Percentiles rank a stretch among this genome's conserved stretches.
Evolutionary conservation across 257 asterid genomes (phyloP).

Genomic region (Thymus quinquecostatus): DNA sequence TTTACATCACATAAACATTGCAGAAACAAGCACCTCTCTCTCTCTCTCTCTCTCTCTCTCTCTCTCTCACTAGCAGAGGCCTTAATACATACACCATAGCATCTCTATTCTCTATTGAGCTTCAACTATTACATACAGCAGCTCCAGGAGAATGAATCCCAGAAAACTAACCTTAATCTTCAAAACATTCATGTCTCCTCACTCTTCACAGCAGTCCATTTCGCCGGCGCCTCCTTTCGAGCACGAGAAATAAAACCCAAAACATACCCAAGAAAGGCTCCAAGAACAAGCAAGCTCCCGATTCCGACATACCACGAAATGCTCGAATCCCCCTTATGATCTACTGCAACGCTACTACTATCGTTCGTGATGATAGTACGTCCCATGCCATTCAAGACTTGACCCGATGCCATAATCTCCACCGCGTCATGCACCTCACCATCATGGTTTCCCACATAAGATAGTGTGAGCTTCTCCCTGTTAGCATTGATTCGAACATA

Average conservation of each 20-base stretch:
- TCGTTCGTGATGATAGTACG: slow-evolving; percentile 24
- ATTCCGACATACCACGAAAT: slow-evolving; percentile 61
- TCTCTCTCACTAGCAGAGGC: slow-evolving; percentile 13
- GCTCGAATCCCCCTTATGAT: slow-evolving; percentile 24
- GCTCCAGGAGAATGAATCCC: background rate
- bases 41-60: background rate
- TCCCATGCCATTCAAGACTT: slow-evolving; percentile 47
- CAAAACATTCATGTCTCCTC: slow-evolving; percentile 44
- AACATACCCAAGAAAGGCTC: slow-evolving; percentile 74
- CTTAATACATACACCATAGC: slow-evolving; percentile 19
- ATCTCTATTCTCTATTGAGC: slow-evolving; percentile 4
- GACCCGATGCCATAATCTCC: slow-evolving; percentile 83
- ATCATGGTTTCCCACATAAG: slow-evolving; percentile 87
- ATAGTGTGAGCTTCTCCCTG: slow-evolving; percentile 64
- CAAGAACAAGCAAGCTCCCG: slow-evolving; percentile 61
- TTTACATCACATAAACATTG: slow-evolving; percentile 20
- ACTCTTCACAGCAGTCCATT: slow-evolving; percentile 72
- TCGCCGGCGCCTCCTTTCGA: slow-evolving; percentile 33
- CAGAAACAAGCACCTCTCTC: background rate
- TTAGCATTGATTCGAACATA: slow-evolving; percentile 69
- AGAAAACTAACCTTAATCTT: slow-evolving; percentile 13
- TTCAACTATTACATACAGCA: slow-evolving; percentile 12
- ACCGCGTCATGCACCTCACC: slow-evolving; percentile 86
- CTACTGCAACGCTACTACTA: background rate
- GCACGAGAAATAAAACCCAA: slow-evolving; percentile 60